Conservation (phyloP, 1,284 basidiomycete genomes). For the Boletus semigastroideus region DNA sequence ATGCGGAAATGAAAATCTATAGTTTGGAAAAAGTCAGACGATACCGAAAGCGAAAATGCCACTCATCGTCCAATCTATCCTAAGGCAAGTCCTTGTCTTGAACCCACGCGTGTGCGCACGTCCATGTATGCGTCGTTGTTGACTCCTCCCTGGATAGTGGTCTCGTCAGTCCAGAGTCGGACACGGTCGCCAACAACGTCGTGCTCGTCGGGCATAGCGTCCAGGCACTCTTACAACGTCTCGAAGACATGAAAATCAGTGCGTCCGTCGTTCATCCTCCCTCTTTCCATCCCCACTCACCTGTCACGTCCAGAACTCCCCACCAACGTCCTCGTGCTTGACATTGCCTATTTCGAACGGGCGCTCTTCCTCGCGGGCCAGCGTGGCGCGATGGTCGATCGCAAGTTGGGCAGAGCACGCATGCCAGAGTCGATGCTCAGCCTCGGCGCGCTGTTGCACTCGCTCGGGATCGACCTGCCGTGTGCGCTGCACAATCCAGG, state of each 20-base stretch:
- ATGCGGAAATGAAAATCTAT: slow-evolving; percentile 19
- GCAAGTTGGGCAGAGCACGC: slow-evolving; percentile 51
- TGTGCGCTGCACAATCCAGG: slow-evolving; percentile 63
- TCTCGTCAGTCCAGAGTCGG: slow-evolving; percentile 76
- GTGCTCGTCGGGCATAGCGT: slow-evolving; percentile 75
- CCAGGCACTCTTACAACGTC: slow-evolving; percentile 50
- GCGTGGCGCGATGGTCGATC: slow-evolving; percentile 60
- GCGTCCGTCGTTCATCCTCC: slow-evolving; percentile 25
- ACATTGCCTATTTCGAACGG: slow-evolving; percentile 63
- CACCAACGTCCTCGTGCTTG: slow-evolving; percentile 70
- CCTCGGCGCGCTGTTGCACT: slow-evolving; percentile 54
- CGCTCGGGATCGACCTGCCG: slow-evolving; percentile 43
- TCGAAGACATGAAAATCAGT: slow-evolving; percentile 80
- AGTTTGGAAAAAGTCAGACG: slow-evolving; percentile 80
- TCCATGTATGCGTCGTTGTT: slow-evolving; percentile 1
- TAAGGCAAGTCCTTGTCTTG: slow-evolving; percentile 50
- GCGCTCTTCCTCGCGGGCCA: slow-evolving; percentile 54
- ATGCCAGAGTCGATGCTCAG: slow-evolving; percentile 49
- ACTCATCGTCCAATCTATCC: slow-evolving; percentile 70
- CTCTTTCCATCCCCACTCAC: slow-evolving; percentile 18
- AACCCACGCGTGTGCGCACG: background rate
- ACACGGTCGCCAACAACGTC: slow-evolving; percentile 68
- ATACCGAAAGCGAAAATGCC: slow-evolving; percentile 67
- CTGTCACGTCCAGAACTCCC: slow-evolving; percentile 56
- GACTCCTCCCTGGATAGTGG: slow-evolving; percentile 46